Conservation (phyloP, 139 green algal genomes). For the Nannochloris sp. region DNA sequence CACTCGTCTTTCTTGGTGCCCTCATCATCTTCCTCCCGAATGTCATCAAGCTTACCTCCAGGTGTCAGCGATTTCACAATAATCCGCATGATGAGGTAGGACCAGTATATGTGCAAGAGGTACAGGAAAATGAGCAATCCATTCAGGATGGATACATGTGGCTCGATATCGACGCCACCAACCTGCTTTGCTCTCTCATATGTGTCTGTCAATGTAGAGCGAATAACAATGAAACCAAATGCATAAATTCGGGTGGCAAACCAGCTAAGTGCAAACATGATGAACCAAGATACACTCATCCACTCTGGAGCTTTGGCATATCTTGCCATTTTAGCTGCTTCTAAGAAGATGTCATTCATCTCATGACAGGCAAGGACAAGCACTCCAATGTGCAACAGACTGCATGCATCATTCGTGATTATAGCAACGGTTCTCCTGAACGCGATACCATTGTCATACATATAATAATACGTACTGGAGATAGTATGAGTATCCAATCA, state of each 20-base stretch:
- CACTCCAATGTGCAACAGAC: conserved; percentile 63
- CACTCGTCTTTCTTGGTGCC: conserved; percentile 1
- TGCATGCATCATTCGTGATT: conserved; percentile 12
- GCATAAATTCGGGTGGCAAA: conserved; percentile 47
- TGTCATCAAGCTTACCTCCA: conserved; percentile 35
- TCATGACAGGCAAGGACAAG: conserved; percentile 80
- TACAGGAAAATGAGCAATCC: conserved; percentile 65
- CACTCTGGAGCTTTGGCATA: conserved; percentile 40
- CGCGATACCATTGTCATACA: conserved; percentile 5
- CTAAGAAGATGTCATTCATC: conserved; percentile 79
- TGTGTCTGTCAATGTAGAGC: conserved; percentile 33
- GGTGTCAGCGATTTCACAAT: conserved; percentile 29
- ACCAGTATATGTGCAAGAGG: conserved; percentile 79
- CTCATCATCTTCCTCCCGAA: conserved; percentile 42
- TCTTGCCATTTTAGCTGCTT: conserved; percentile 66
- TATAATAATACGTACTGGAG: conserved; percentile 16
- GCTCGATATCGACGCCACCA: conserved; percentile 49
- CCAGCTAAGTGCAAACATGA: conserved; percentile 61
- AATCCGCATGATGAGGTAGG: conserved; percentile 53
- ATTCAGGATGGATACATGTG: conserved; percentile 74
- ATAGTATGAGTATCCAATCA: conserved; percentile 60
- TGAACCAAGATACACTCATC: conserved; percentile 26
- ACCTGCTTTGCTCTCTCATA: conserved; percentile 22
- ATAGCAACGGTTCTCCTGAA: neutral
- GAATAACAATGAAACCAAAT: conserved; percentile 54